phyloP scores from a whole-genome alignment of 306 rosid species.

The Quercus agrifolia region DNA sequence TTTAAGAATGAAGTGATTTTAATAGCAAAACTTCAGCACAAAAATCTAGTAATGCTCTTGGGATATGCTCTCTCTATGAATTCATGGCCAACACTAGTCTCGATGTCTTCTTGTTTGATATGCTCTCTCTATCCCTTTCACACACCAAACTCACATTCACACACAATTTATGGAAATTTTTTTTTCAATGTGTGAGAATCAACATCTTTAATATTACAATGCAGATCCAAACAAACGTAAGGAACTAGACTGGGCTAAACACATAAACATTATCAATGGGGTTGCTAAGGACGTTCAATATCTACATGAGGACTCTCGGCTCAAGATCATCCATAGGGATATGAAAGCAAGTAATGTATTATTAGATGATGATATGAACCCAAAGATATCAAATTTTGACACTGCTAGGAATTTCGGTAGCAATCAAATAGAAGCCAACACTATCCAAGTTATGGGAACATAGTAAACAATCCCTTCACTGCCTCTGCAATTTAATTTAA shows the following conservation, averaged over 20 bases:
- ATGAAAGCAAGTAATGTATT: slow-evolving; percentile 1
- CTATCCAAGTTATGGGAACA: background rate
- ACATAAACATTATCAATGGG: background rate
- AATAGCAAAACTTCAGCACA: slow-evolving; percentile 34
- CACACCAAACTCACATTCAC: no score
- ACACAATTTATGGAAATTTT: background rate
- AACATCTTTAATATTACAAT: background rate
- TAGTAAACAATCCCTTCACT: background rate
- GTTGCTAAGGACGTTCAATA: background rate
- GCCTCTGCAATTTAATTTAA: background rate
- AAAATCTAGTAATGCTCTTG: slow-evolving; percentile 33
- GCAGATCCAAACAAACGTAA: background rate
- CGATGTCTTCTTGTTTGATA: slow-evolving; percentile 25
- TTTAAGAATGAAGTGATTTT: slow-evolving; percentile 21
- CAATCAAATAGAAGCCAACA: slow-evolving; percentile 11
- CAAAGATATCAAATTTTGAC: slow-evolving; percentile 8
- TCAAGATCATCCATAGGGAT: slow-evolving; percentile 8
- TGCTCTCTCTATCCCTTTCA: background rate
- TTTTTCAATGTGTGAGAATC: background rate
- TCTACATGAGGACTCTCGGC: slow-evolving; percentile 7
- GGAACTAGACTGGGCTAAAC: background rate
- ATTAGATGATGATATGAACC: background rate
- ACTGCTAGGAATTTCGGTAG: background rate
- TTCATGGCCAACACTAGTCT: slow-evolving; percentile 32
- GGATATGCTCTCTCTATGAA: slow-evolving; percentile 29